phyloP scores from a whole-genome alignment of 768 basidiomycete species.

The Leccinum broughii region DNA sequence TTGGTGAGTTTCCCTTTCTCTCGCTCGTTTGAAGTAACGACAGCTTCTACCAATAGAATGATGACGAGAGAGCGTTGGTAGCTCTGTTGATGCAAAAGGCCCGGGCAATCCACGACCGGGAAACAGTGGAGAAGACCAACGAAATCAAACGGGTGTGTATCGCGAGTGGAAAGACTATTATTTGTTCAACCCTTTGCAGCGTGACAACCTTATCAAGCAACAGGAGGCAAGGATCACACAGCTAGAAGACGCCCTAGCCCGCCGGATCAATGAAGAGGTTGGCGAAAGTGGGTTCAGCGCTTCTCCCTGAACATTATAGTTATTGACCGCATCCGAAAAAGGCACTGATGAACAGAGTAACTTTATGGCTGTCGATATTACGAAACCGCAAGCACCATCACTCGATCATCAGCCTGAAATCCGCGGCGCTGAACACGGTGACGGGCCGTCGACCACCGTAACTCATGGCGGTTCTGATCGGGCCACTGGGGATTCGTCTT shows the following conservation, averaged over 20 bases:
- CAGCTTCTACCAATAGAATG: slow-evolving; percentile 37
- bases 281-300: slow-evolving; percentile 13
- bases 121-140: slow-evolving; percentile 53
- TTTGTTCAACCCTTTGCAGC: slow-evolving; percentile 34
- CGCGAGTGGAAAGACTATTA: slow-evolving; percentile 8
- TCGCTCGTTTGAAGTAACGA: slow-evolving; percentile 13
- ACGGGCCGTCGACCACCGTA: slow-evolving; percentile 11
- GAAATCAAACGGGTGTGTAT: slow-evolving; percentile 52
- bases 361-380: slow-evolving; percentile 10
- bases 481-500: slow-evolving; percentile 9
- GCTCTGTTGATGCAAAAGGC: slow-evolving; percentile 45
- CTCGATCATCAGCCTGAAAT: slow-evolving; percentile 19
- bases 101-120: slow-evolving; percentile 51
- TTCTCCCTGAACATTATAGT: slow-evolving; percentile 18
- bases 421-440: slow-evolving; percentile 18
- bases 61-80: slow-evolving; percentile 52
- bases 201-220: slow-evolving; percentile 46
- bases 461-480: slow-evolving; percentile 9
- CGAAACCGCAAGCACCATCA: slow-evolving; percentile 10
- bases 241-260: slow-evolving; percentile 49
- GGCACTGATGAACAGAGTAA: slow-evolving; percentile 14
- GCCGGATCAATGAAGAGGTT: slow-evolving; percentile 40
- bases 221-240: slow-evolving; percentile 45
- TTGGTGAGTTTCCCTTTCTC: slow-evolving; percentile 40
- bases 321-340: slow-evolving; percentile 13